Conservation (phyloP, 768 basidiomycete genomes). For the Pleurotus djamor region DNA sequence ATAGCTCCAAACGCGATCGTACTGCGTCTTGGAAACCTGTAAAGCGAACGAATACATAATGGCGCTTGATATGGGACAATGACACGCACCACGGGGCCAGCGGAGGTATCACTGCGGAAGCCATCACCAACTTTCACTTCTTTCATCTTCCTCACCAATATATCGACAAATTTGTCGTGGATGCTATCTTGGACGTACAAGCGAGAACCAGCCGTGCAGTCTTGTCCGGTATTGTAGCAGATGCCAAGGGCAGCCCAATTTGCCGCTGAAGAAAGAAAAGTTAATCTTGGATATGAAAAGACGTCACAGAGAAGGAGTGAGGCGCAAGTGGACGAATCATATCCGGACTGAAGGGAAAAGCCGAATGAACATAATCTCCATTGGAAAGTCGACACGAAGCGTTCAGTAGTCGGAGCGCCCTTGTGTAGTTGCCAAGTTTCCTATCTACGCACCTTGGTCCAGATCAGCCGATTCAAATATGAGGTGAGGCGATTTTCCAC, state of each 20-base stretch:
- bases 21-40: slow-evolving; percentile 81
- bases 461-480: slow-evolving; percentile 91
- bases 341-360: background rate
- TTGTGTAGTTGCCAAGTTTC: too few species aligned
- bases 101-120: slow-evolving; percentile 69
- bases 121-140: slow-evolving; percentile 77
- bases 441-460: slow-evolving; percentile 60
- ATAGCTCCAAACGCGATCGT: slow-evolving; percentile 84
- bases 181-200: slow-evolving; percentile 86
- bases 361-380: background rate
- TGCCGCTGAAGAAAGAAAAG: slow-evolving; percentile 47
- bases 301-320: background rate
- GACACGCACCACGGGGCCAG: slow-evolving; percentile 77
- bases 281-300: slow-evolving; percentile 1
- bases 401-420: background rate
- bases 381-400: background rate
- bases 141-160: slow-evolving; percentile 66
- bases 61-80: background rate
- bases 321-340: background rate
- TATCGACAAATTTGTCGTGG: slow-evolving; percentile 78
- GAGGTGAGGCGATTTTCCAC: slow-evolving; percentile 89
- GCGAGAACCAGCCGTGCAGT: slow-evolving; percentile 91
- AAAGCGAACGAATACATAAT: slow-evolving; percentile 4
- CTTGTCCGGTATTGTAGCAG: slow-evolving; percentile 88
- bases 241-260: slow-evolving; percentile 87